Evolutionary conservation across 2,329 filamentous ascomycete species (phyloP).

Genomic region (Bipolaris bicolor): DNA sequence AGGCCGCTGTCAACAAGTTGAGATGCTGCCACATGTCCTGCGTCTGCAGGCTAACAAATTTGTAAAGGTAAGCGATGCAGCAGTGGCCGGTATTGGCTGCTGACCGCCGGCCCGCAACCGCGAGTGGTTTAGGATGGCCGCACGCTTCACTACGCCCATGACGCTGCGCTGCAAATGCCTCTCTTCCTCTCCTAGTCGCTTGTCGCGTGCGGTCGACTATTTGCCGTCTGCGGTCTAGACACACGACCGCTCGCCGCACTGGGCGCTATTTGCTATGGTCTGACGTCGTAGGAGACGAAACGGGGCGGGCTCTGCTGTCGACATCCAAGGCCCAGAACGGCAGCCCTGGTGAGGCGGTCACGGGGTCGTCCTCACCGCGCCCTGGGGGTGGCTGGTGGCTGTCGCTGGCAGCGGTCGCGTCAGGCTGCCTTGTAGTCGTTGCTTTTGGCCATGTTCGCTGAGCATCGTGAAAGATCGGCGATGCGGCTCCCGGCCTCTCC

Average conservation of each 20-base stretch:
- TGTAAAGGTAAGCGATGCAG: constrained; percentile 36
- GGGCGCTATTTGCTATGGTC: constrained; percentile 30
- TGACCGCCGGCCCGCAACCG: constrained; percentile 36
- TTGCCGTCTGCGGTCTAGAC: constrained; percentile 37
- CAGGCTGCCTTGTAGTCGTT: constrained; percentile 15
- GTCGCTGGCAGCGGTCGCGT: constrained; percentile 4
- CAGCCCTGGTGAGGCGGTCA: constrained; percentile 19
- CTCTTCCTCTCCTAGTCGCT: constrained; percentile 16
- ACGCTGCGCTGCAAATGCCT: constrained; percentile 23
- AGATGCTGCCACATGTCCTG: constrained; percentile 51
- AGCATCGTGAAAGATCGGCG: constrained; percentile 27
- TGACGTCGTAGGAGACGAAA: constrained; percentile 22
- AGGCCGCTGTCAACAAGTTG: constrained; percentile 43
- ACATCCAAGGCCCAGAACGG: constrained; percentile 7
- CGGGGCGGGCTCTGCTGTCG: neutral
- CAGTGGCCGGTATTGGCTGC: constrained; percentile 39
- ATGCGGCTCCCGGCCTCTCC: constrained; percentile 18
- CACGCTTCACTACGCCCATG: constrained; percentile 39
- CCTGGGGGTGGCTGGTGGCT: neutral
- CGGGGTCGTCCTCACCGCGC: constrained; percentile 17
- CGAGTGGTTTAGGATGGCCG: constrained; percentile 31
- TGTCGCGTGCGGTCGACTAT: constrained; percentile 33
- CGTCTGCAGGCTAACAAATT: constrained; percentile 46
- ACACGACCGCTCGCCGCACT: constrained; percentile 35
- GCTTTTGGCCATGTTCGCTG: constrained; percentile 25